Conservation (phyloP, 257 asterid genomes). For the Salvia splendens region DNA sequence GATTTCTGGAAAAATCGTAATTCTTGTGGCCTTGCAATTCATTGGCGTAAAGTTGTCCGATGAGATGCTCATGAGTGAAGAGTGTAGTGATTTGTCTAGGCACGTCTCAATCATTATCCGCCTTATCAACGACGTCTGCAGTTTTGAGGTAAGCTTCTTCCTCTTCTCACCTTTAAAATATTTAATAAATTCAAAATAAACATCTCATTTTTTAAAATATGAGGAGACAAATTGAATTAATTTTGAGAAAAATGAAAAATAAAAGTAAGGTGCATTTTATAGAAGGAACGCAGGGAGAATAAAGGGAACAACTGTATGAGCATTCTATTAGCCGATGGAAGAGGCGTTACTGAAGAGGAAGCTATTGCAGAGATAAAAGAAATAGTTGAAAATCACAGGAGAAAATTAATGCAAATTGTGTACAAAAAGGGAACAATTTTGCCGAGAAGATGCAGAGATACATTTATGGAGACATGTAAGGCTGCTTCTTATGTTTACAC, state of each 20-base stretch:
- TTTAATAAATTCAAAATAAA: no score
- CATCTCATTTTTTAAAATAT: no score
- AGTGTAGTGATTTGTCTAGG: constrained; percentile 27
- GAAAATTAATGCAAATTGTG: constrained; percentile 38
- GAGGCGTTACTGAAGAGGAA: constrained; percentile 31
- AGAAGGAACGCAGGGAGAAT: constrained; percentile 34
- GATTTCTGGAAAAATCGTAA: constrained; percentile 19
- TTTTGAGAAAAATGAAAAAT: background rate
- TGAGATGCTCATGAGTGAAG: constrained; percentile 28
- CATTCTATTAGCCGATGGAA: constrained; percentile 16
- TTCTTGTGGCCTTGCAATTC: constrained; percentile 28
- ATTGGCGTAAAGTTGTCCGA: constrained; percentile 30
- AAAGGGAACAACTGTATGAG: constrained; percentile 28
- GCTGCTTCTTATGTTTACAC: constrained; percentile 33
- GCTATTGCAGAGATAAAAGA: constrained; percentile 18
- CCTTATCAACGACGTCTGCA: constrained; percentile 41
- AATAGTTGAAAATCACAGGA: constrained; percentile 33
- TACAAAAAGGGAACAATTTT: constrained; percentile 33
- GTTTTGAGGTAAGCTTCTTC: constrained; percentile 32
- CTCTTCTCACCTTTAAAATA: no score
- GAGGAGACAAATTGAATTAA: no score
- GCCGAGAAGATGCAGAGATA: constrained; percentile 37
- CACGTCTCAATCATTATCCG: constrained; percentile 29
- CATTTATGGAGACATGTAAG: constrained; percentile 35
- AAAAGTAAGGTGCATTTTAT: background rate